Base-by-base conservation (phyloP, 805 yeast species). In the Candida peoriensis region DNA sequence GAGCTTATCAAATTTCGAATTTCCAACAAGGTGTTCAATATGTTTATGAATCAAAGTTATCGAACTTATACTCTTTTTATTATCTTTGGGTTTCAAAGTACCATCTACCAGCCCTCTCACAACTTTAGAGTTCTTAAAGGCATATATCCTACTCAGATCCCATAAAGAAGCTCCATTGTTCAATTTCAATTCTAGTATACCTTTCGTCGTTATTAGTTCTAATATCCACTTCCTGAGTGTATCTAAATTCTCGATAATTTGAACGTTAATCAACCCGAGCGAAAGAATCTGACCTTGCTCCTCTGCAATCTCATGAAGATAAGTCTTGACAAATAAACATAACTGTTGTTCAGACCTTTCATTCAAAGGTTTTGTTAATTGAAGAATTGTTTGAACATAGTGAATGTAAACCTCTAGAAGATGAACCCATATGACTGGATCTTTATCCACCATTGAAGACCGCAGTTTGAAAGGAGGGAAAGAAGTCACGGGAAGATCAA, bases 381-480 rank as follows among this genome's bases (percentile, higher is more conserved):
- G 61, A 6, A 62, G 55, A 11, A 54, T 43, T 3, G 50, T 45
- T 22, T 72, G 55, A 26, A 82, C 54, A 38, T 63, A 72, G 37
- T 70, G 63, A 36, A 81, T 74, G 55, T 81, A 83, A 4, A 74
- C 73, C 44, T 80, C 85, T 13, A 83, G 57, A 15, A 81, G 58
- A 53, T 81, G 87, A 4, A 73, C 81, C 88, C 90, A 83, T 8
- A 83, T 83, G 16, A 83, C 88, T 0, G 94, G 94, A 52, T 83
- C 94, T 41, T 76, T 82, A 50, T 83, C 93, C 6, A 81, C 78
- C 52, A 83, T 61, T n/a, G 86, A 76, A 0, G 89, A 82, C 23
- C 93, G 64, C 19, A 83, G 66, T 41, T 73, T 72, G 58, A 82
- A 81, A 2, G 89, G 88, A 8, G 93, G 93, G 40, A 76, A 83